phyloP scores from a whole-genome alignment of 257 asterid species.

The Agastache rugosa region DNA sequence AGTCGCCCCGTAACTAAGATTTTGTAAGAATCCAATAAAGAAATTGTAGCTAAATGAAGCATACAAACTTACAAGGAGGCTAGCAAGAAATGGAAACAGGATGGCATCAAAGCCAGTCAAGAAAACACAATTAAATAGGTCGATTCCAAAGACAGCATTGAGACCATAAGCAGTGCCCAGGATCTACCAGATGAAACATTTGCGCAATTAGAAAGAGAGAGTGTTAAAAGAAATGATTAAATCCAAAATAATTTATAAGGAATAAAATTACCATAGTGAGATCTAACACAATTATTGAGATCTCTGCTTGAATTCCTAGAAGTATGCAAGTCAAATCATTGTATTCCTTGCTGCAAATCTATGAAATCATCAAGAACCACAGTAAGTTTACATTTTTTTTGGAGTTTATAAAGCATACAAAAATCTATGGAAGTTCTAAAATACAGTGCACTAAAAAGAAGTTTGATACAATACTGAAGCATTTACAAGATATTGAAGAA shows the following conservation, averaged over 20 bases:
- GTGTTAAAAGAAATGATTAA: constrained; percentile 11
- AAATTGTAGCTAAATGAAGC: constrained; percentile 21
- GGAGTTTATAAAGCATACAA: constrained; percentile 8
- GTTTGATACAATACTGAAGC: constrained; percentile 9
- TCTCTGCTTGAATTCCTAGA: constrained; percentile 87
- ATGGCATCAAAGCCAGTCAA: constrained; percentile 75
- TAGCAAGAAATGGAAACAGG: constrained; percentile 72
- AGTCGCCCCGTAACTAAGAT: constrained; percentile 15
- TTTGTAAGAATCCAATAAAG: constrained; percentile 24
- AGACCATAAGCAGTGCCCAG: constrained; percentile 96
- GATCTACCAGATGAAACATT: constrained; percentile 65
- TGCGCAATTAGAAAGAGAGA: constrained; percentile 27
- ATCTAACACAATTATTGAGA: constrained; percentile 79
- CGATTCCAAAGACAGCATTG: constrained; percentile 79
- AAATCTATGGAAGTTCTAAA: constrained; percentile 5
- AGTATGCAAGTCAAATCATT: constrained; percentile 72
- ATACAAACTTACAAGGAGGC: constrained; percentile 62
- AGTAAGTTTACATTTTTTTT: constrained; percentile 38
- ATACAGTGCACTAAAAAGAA: background rate
- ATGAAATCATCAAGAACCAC: constrained; percentile 36
- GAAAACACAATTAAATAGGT: constrained; percentile 74
- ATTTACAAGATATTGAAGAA: background rate
- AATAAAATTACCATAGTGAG: constrained; percentile 77
- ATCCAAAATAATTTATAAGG: constrained; percentile 18
- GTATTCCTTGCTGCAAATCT: constrained; percentile 95